Percentiles rank a stretch among this genome's conserved stretches.
Evolutionary conservation across 73 alveolate species (phyloP).

Genomic region (Blepharisma japonicum): DNA sequence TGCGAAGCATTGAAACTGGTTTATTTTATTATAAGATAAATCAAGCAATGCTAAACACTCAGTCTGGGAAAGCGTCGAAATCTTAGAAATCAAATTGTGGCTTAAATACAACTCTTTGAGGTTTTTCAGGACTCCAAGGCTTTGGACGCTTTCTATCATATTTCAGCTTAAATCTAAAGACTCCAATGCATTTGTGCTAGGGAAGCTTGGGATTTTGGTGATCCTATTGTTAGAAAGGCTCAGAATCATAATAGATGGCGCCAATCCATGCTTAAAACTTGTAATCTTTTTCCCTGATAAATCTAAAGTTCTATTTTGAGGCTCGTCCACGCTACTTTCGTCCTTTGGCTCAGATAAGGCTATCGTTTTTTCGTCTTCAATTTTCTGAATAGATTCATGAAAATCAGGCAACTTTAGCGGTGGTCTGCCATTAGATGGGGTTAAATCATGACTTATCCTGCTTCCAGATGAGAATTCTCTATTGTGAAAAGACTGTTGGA

Average conservation of each 20-base stretch:
- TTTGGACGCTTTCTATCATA: not conserved
- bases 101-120: conserved; percentile 18
- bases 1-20: not conserved
- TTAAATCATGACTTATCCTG: not conserved
- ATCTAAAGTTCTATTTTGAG: too few species aligned
- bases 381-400: not conserved
- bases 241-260: too few species aligned
- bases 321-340: not conserved
- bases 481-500: not conserved
- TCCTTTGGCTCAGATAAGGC: not conserved
- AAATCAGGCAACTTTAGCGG: not conserved
- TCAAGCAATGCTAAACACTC: not conserved
- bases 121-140: not conserved
- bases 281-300: too few species aligned
- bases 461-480: not conserved
- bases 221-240: not conserved
- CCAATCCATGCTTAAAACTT: too few species aligned
- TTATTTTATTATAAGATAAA: not conserved
- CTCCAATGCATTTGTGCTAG: not conserved
- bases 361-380: not conserved
- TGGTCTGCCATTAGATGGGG: not conserved
- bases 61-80: not conserved
- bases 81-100: not conserved
- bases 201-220: not conserved
- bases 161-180: not conserved